A percentile compares a stretch with the other conserved stretches of the same genome.
These are phyloP conservation scores for Eimeria falciformis DNA, from an alignment of 169 alveolate species.

Conservation along the genomic window DNA sequence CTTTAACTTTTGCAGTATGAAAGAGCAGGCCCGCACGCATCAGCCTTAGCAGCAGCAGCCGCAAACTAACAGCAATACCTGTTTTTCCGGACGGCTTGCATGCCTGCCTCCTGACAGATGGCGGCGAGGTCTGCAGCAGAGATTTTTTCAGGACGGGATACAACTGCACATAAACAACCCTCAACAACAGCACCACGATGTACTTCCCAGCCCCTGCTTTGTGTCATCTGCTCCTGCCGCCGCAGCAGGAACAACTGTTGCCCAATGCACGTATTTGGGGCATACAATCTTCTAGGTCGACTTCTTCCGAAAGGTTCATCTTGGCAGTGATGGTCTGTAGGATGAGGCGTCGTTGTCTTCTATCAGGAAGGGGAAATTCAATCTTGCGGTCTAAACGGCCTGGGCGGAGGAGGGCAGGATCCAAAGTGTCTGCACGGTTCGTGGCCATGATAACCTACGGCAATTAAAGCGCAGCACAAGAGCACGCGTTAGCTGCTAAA, in stretches of 20 bases:
- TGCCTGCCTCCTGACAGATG: slow-evolving; percentile 99
- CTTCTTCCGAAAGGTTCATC: slow-evolving; percentile 98
- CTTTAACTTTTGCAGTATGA: too few species aligned
- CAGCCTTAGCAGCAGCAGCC: neutral
- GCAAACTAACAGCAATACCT: slow-evolving; percentile 80
- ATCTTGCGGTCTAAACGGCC: slow-evolving; percentile 99
- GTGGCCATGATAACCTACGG: slow-evolving; percentile 98
- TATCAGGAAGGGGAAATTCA: slow-evolving; percentile 98
- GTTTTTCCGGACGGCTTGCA: slow-evolving; percentile 99
- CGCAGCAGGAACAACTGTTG: neutral
- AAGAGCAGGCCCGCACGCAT: too few species aligned
- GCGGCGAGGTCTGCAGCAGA: slow-evolving; percentile 99
- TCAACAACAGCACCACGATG: neutral
- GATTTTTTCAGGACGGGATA: slow-evolving; percentile 97
- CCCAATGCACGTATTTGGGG: neutral
- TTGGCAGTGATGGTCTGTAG: slow-evolving; percentile 96
- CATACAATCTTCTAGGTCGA: slow-evolving; percentile 96
- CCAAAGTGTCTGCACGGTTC: slow-evolving; percentile 99
- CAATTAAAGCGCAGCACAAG: too few species aligned
- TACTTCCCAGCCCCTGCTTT: neutral
- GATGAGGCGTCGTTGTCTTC: slow-evolving; percentile 97
- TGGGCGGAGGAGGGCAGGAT: slow-evolving; percentile 98
- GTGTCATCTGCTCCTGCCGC: neutral
- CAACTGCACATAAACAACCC: slow-evolving; percentile 82
- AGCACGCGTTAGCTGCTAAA: too few species aligned